Base-by-base conservation (phyloP, 2,329 filamentous ascomycete species). In the Aspergillus carbonarius region DNA sequence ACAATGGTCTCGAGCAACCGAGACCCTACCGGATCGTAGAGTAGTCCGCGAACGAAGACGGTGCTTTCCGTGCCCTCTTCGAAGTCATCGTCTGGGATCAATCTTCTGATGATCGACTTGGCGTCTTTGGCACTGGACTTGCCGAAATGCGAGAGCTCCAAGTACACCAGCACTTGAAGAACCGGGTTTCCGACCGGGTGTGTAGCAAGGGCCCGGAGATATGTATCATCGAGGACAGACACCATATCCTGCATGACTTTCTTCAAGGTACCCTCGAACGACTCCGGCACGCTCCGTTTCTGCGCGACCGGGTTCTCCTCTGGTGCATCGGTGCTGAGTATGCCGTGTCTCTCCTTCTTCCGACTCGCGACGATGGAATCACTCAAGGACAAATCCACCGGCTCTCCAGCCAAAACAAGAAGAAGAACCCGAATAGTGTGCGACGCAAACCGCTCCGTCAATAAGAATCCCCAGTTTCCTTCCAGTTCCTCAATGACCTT, bases 151-250 rank as follows among this genome's bases (percentile, higher is more conserved):
- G 87, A 84, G 49, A 98, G 84, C 70, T 99, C 95, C 15, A 99
- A 81, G 70, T 93, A 91, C 3, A 99, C 80, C 30, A 99, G 81
- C 1, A 98, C 83, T 72, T 98, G 95, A n/a, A 99, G 82, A 0
- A 92, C 90, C 0, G 95, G 95, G 69, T 96, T 97, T 49, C 92
- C 95, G 1, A 93, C 90, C 4, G 91, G 91, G 69, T 98, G 93
- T 18, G 88, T 92, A 1, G 93, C 91, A 57, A 99, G 81, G 2
- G 95, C 87, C 27, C 92, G 87, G 27, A 98, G 83, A 67, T 92
- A 90, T 3, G 89, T 91, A 1, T 89, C 84, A 71, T 95, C 92
- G 66, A 97, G 83, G 0, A 84, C 85, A 0, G 87, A 82, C 9
- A 91, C 87, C 50, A 91, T 89, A 66, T 92, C 90, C 44, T 81